Percentiles rank a stretch among this genome's conserved stretches.
These are phyloP conservation scores for Nasturtium officinale DNA, from an alignment of 345 rosid species.

Conservation along the genomic window DNA sequence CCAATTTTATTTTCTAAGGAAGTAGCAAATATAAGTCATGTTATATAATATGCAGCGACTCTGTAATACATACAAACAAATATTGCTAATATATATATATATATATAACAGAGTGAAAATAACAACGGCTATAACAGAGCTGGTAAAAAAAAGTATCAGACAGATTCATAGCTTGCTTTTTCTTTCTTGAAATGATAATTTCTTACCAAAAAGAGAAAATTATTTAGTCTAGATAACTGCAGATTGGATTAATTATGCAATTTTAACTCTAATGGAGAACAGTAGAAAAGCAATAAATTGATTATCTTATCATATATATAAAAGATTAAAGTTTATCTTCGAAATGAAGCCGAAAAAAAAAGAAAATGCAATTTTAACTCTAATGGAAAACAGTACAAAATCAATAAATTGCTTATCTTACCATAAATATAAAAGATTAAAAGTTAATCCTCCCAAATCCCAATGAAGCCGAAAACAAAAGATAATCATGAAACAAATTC, in stretches of 20 bases:
- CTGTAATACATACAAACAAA: neutral
- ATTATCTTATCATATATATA: constrained; percentile 22
- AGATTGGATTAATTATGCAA: neutral
- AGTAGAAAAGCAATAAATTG: neutral
- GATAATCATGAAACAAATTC: constrained; percentile 37
- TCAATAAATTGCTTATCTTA: no score
- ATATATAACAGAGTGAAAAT: neutral
- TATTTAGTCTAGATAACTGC: neutral
- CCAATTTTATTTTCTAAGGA: neutral
- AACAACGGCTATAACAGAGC: neutral
- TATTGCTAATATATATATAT: no score
- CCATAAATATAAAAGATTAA: no score
- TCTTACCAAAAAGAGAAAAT: neutral
- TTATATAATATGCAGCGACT: neutral
- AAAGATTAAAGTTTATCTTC: constrained; percentile 1
- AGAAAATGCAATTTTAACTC: no score
- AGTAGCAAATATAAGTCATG: neutral
- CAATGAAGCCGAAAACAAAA: no score
- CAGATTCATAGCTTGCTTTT: neutral
- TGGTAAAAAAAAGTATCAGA: neutral
- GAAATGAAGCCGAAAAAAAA: neutral
- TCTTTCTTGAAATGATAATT: neutral
- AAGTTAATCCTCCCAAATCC: no score
- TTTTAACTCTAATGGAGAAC: neutral
- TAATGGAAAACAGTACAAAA: no score